Conservation (phyloP, 352 stramenopile species). For the Pythium sukuiense region DNA sequence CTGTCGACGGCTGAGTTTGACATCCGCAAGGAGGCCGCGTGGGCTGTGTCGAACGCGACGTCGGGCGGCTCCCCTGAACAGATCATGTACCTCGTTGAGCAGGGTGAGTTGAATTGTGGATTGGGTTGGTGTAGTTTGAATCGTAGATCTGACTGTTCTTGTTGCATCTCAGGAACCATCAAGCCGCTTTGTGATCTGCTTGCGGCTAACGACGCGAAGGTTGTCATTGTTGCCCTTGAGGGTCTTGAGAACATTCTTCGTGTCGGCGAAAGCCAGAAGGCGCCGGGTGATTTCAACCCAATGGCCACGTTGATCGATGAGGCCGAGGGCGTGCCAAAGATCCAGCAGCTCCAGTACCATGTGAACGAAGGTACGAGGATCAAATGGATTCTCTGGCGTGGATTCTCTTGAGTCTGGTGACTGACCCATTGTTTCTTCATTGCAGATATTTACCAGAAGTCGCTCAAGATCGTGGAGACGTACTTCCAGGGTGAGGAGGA, state of each 20-base stretch:
- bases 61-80: constrained; percentile 92
- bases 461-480: constrained; percentile 96
- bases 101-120: constrained; percentile 57
- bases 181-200: constrained; percentile 97
- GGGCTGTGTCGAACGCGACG: constrained; percentile 99
- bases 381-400: constrained; percentile 21
- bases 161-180: constrained; percentile 85
- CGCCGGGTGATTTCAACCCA: constrained; percentile 86
- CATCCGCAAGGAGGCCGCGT: constrained; percentile 98
- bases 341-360: constrained; percentile 98
- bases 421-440: constrained; percentile 2
- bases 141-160: constrained; percentile 3
- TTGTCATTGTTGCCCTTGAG: constrained; percentile 98
- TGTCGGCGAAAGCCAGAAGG: constrained; percentile 74
- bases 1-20: constrained; percentile 98
- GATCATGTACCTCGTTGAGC: constrained; percentile 96
- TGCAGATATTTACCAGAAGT: constrained; percentile 90
- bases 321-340: constrained; percentile 96
- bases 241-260: constrained; percentile 99
- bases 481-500: constrained; percentile 99
- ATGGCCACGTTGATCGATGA: constrained; percentile 96
- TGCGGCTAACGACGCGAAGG: constrained; percentile 96
- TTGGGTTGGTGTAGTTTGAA: neutral
- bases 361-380: constrained; percentile 91
- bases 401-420: constrained; percentile 28